A percentile compares a stretch with the other conserved stretches of the same genome.
phyloP scores from a whole-genome alignment of 139 green algal species.

The Micractinium conductrix region DNA sequence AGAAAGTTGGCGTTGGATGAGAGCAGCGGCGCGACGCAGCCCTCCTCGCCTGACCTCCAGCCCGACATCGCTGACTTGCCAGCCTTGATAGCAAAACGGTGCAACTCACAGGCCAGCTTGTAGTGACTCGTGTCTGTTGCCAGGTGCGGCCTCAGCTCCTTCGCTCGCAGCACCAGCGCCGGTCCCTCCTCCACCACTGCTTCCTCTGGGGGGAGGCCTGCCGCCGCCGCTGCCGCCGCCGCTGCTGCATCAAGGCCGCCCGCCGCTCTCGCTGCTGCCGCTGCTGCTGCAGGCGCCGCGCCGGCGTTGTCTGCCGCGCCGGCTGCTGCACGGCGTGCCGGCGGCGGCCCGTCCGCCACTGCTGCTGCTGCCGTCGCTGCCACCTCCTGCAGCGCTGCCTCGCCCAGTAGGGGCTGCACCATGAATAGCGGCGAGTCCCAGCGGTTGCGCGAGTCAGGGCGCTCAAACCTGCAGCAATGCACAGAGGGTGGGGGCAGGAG shows the following conservation, averaged over 20 bases:
- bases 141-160: slow-evolving; percentile 26
- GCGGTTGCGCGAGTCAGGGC: slow-evolving; percentile 84
- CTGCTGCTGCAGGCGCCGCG: background rate
- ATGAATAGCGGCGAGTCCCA: slow-evolving; percentile 91
- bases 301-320: background rate
- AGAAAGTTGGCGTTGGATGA: background rate
- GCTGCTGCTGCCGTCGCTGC: background rate
- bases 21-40: too few relatives aligned
- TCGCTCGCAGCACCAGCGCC: background rate
- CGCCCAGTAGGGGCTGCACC: slow-evolving; percentile 41
- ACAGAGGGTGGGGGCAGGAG: background rate
- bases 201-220: background rate
- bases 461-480: slow-evolving; percentile 76
- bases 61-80: too few relatives aligned
- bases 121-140: slow-evolving; percentile 19
- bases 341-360: background rate
- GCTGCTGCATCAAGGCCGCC: background rate
- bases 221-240: background rate
- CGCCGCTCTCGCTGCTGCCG: background rate
- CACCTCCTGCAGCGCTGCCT: background rate
- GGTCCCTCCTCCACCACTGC: background rate
- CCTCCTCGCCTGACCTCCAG: too few relatives aligned
- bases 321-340: background rate
- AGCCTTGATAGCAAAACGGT: too few relatives aligned
- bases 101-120: slow-evolving; percentile 25